Percentiles rank a stretch among this genome's conserved stretches.
These are phyloP conservation scores for Emmonsia crescens DNA, from an alignment of 2,329 filamentous ascomycete species.

Conservation along the genomic window DNA sequence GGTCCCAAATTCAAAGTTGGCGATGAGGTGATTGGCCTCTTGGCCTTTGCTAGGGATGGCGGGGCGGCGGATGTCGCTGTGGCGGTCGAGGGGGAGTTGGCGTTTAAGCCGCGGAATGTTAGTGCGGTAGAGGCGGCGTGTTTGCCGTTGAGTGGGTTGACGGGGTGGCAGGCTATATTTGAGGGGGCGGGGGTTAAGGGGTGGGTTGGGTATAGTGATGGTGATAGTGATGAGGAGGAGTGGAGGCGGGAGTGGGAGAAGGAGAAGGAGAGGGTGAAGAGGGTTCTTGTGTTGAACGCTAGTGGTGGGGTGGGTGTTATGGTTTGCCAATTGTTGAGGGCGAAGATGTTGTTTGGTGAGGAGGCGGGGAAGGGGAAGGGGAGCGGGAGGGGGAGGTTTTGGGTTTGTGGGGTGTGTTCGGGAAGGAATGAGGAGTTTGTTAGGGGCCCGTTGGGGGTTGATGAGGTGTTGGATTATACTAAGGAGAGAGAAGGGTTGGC, in stretches of 20 bases:
- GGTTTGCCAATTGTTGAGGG: conserved; percentile 28
- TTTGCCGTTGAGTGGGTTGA: conserved; percentile 29
- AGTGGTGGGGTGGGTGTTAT: conserved; percentile 27
- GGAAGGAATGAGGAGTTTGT: conserved; percentile 20
- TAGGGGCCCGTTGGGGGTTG: conserved; percentile 20
- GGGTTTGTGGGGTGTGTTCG: conserved; percentile 30
- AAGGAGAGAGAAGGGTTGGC: conserved; percentile 18
- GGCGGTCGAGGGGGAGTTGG: conserved; percentile 29
- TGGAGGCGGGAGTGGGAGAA: neutral
- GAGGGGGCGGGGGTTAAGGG: conserved; percentile 13
- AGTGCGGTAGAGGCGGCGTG: conserved; percentile 25
- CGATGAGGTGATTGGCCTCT: conserved; percentile 30
- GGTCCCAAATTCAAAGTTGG: conserved; percentile 31
- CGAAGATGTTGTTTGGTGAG: conserved; percentile 23
- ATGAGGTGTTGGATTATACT: conserved; percentile 23
- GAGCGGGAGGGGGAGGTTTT: conserved; percentile 12
- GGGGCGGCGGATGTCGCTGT: conserved; percentile 28
- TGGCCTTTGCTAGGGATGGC: conserved; percentile 29
- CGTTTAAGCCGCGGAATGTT: conserved; percentile 29
- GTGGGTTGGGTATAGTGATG: neutral
- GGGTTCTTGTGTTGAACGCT: conserved; percentile 31
- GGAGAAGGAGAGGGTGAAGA: conserved; percentile 12
- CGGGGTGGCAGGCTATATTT: conserved; percentile 35
- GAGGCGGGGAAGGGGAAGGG: conserved; percentile 2
- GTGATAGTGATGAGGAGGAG: conserved; percentile 1